These are phyloP conservation scores for Escovopsis sp. DNA, from an alignment of 2,329 filamentous ascomycete genomes.

Conservation along the genomic window DNA sequence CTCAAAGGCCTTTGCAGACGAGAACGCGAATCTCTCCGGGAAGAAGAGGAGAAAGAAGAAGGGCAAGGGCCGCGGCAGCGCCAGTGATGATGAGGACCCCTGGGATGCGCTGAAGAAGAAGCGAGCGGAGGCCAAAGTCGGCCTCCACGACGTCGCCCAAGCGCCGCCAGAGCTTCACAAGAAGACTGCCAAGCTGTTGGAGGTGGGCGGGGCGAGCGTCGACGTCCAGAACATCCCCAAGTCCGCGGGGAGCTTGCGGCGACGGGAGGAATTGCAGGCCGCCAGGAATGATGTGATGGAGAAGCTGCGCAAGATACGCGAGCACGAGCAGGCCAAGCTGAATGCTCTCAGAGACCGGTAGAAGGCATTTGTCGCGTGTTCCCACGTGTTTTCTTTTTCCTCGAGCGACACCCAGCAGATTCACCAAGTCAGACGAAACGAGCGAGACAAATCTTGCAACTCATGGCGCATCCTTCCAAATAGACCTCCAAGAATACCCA, in stretches of 20 bases:
- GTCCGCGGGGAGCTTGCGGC: constrained; percentile 23
- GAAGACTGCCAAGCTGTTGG: constrained; percentile 18
- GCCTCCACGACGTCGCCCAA: constrained; percentile 46
- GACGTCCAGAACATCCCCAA: constrained; percentile 24
- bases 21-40: constrained; percentile 16
- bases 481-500: neutral
- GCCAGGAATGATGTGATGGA: constrained; percentile 22
- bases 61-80: constrained; percentile 29
- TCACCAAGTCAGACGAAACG: neutral
- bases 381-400: neutral
- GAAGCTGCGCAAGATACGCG: constrained; percentile 23
- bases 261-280: constrained; percentile 24
- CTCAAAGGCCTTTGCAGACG: constrained; percentile 30
- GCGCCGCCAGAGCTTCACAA: constrained; percentile 63
- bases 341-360: constrained; percentile 4
- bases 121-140: constrained; percentile 39
- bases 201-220: constrained; percentile 18
- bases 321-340: constrained; percentile 23
- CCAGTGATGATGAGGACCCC: constrained; percentile 44
- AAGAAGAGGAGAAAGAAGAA: constrained; percentile 20
- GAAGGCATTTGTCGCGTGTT: neutral
- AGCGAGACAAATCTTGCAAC: neutral
- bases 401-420: neutral
- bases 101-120: constrained; percentile 62
- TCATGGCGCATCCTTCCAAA: neutral